Percentiles rank a stretch among this genome's conserved stretches.
phyloP scores from a whole-genome alignment of 2,329 filamentous ascomycete species.

The Botryosphaeria agaves region DNA sequence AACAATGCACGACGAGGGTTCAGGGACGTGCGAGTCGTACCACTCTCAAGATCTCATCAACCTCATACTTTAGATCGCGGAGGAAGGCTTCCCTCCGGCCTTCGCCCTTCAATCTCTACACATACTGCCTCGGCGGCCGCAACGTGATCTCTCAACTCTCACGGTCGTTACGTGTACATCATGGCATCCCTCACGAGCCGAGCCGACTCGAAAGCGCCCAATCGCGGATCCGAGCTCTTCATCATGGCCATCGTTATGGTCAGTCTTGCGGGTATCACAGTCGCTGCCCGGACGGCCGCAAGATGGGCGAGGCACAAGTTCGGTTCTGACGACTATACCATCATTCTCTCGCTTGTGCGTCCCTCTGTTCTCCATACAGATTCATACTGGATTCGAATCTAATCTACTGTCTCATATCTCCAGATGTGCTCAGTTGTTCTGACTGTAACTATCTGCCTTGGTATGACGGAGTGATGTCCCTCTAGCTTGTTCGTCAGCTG shows the following conservation, averaged over 20 bases:
- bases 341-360: constrained; percentile 4
- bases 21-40: no score
- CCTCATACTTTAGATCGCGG: no score
- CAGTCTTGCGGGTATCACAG: constrained; percentile 2
- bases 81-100: no score
- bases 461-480: not conserved
- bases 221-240: constrained; percentile 5
- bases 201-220: no score
- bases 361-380: not conserved
- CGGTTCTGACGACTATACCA: constrained; percentile 5
- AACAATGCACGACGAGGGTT: no score
- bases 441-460: constrained; percentile 2
- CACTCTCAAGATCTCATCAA: no score
- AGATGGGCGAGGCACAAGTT: constrained; percentile 2
- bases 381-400: not conserved
- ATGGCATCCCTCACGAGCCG: no score
- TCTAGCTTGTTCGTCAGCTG: not conserved
- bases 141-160: no score
- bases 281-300: constrained; percentile 1
- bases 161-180: no score
- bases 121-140: no score
- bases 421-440: constrained; percentile 5
- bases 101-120: no score
- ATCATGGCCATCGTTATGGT: constrained; percentile 5
- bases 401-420: not conserved